These are phyloP conservation scores for Lactarius vividus DNA, from an alignment of 768 basidiomycete genomes.

Conservation along the genomic window DNA sequence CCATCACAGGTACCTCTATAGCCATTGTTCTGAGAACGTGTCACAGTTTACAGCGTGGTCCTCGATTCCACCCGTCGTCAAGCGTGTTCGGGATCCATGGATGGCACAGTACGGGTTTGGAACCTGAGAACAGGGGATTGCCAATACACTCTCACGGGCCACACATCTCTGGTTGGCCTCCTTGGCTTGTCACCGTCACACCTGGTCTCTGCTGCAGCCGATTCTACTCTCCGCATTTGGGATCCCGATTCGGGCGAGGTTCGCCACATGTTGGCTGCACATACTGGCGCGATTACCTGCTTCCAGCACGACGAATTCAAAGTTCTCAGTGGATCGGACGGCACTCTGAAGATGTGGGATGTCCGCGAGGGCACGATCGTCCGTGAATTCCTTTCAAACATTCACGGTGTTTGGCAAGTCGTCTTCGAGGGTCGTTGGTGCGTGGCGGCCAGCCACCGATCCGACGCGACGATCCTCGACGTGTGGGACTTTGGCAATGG, in stretches of 20 bases:
- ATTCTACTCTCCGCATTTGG: constrained; percentile 94
- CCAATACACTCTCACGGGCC: constrained; percentile 78
- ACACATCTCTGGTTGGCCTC: constrained; percentile 92
- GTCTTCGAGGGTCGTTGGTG: constrained; percentile 93
- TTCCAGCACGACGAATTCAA: constrained; percentile 99
- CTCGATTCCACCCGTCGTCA: constrained; percentile 83
- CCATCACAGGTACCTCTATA: constrained; percentile 1
- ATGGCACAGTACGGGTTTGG: constrained; percentile 96
- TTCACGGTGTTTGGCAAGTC: constrained; percentile 97
- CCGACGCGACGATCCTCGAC: constrained; percentile 74
- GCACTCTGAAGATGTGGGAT: constrained; percentile 98
- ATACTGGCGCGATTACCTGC: constrained; percentile 98
- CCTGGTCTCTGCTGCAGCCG: constrained; percentile 94
- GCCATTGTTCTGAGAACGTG: constrained; percentile 14
- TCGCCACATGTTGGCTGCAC: constrained; percentile 79
- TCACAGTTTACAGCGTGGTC: constrained; percentile 89
- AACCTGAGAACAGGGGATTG: constrained; percentile 79
- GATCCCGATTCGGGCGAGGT: constrained; percentile 81
- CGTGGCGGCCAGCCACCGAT: constrained; percentile 87
- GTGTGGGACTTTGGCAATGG: constrained; percentile 88
- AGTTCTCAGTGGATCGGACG: constrained; percentile 92
- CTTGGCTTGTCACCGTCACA: constrained; percentile 85
- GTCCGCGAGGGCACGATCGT: constrained; percentile 81
- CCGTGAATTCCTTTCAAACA: constrained; percentile 84
- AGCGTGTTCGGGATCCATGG: constrained; percentile 97